Evolutionary conservation across 805 yeast species (phyloP).

Genomic region (Myxozyma udenii): DNA sequence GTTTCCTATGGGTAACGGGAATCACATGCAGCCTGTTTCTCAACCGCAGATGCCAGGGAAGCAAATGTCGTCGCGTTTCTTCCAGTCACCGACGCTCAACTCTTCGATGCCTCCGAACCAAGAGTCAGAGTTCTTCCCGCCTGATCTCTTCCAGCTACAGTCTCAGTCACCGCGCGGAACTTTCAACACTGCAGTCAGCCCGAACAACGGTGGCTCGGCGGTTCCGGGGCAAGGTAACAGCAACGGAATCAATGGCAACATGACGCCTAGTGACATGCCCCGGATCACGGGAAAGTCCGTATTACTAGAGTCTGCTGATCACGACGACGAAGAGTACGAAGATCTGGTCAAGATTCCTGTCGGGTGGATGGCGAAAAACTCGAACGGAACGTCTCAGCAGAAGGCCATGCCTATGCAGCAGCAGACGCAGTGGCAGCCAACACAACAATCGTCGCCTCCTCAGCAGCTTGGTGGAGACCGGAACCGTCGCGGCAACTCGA

Average conservation of each 20-base stretch:
- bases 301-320: slow-evolving; percentile 35
- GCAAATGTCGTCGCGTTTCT: no score
- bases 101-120: slow-evolving; percentile 13
- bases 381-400: background rate
- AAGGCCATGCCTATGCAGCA: slow-evolving; percentile 8
- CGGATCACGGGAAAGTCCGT: slow-evolving; percentile 35
- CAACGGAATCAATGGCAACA: background rate
- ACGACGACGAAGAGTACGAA: slow-evolving; percentile 37
- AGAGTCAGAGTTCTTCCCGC: slow-evolving; percentile 10
- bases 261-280: slow-evolving; percentile 14
- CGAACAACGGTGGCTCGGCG: background rate
- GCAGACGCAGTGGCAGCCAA: slow-evolving; percentile 10
- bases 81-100: slow-evolving; percentile 17
- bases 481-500: slow-evolving; percentile 3
- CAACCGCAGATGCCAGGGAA: no score
- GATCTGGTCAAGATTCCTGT: slow-evolving; percentile 36
- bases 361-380: slow-evolving; percentile 30
- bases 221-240: background rate
- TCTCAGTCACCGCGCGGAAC: slow-evolving; percentile 29
- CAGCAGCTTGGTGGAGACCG: slow-evolving; percentile 1
- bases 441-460: background rate
- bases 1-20: no score
- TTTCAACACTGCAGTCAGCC: slow-evolving; percentile 19
- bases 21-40: no score
- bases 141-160: slow-evolving; percentile 14